Conservation (phyloP, 106 monocot species). For the Dendrobium chrysotoxum region DNA sequence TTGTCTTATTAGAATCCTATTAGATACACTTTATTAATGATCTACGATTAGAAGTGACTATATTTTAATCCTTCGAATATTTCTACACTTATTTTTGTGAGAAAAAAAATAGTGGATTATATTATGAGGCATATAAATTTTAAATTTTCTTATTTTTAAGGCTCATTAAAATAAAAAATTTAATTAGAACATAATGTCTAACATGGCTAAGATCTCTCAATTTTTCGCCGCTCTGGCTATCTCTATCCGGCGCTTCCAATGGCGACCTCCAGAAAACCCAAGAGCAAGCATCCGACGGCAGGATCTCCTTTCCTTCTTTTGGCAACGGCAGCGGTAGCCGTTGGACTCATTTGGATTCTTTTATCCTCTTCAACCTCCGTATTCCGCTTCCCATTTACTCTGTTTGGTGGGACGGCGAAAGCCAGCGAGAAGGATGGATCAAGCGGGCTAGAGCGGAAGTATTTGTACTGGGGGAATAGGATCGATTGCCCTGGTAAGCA, state of each 20-base stretch:
- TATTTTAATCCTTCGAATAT: no score
- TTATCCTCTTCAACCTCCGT: slow-evolving; percentile 17
- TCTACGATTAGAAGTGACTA: no score
- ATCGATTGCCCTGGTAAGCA: slow-evolving; percentile 96
- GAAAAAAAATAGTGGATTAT: no score
- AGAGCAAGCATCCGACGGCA: slow-evolving; percentile 16
- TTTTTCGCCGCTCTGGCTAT: neutral
- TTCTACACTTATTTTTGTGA: no score
- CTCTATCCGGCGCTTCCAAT: slow-evolving; percentile 10
- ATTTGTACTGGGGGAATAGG: slow-evolving; percentile 79
- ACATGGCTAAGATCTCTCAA: no score
- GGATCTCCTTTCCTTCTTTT: slow-evolving; percentile 30
- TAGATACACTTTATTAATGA: no score
- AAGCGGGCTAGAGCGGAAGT: slow-evolving; percentile 39
- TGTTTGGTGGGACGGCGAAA: neutral
- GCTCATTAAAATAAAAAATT: no score
- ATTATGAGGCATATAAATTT: no score
- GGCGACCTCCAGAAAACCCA: slow-evolving; percentile 40
- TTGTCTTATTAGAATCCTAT: no score
- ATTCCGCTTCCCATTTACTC: slow-evolving; percentile 10
- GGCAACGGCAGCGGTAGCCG: slow-evolving; percentile 7
- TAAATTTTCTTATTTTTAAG: no score
- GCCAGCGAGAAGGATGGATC: slow-evolving; percentile 3
- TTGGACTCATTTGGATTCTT: slow-evolving; percentile 24
- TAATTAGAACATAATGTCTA: no score